A percentile compares a stretch with the other conserved stretches of the same genome.
These are phyloP conservation scores for Poa pratensis DNA, from an alignment of 176 grass and related monocot genomes.

Conservation along the genomic window DNA sequence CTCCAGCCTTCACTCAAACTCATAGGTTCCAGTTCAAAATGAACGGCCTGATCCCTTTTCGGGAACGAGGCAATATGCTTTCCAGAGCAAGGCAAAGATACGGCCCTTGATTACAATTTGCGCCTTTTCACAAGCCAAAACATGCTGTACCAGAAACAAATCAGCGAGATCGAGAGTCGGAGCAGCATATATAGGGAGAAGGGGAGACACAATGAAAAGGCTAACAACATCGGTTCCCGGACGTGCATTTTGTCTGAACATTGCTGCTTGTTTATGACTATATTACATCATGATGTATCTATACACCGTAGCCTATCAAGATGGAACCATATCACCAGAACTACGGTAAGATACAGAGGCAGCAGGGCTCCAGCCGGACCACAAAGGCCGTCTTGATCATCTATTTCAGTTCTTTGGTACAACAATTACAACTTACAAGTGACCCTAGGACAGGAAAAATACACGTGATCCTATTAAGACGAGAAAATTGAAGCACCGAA, in stretches of 20 bases:
- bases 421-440: constrained; percentile 48
- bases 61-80: neutral
- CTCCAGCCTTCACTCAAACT: too few species aligned
- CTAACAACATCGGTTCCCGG: neutral
- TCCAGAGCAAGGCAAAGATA: neutral
- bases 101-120: neutral
- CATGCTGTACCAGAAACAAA: neutral
- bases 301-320: constrained; percentile 26
- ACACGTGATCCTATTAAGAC: constrained; percentile 51
- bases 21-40: neutral
- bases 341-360: constrained; percentile 51
- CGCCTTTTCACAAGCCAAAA: constrained; percentile 3
- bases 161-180: neutral
- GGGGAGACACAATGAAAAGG: neutral
- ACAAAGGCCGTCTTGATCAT: constrained; percentile 41
- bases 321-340: constrained; percentile 28
- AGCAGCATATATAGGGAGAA: neutral
- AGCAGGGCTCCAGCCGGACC: constrained; percentile 39
- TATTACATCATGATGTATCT: constrained; percentile 51
- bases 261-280: constrained; percentile 56
- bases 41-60: neutral
- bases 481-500: constrained; percentile 35
- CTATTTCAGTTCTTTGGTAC: constrained; percentile 39
- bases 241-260: constrained; percentile 36
- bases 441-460: constrained; percentile 48